phyloP scores from a whole-genome alignment of 176 grass and related monocot genomes.

The Poa annua region DNA sequence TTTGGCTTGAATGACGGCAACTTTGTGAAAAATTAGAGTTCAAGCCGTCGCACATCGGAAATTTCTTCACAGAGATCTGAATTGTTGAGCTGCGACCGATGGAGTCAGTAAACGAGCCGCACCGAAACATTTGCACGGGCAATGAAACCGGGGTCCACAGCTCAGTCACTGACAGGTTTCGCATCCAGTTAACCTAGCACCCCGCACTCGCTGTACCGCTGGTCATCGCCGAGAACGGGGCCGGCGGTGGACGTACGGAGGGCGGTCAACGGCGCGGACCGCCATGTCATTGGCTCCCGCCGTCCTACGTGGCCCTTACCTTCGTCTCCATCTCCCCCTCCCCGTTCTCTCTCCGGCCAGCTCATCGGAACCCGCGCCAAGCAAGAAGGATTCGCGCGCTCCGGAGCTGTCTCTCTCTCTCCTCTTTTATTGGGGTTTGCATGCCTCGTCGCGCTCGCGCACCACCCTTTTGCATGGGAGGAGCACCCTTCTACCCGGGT shows the following conservation, averaged over 20 bases:
- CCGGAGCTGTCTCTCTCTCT: conserved; percentile 37
- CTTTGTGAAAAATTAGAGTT: too few relatives aligned
- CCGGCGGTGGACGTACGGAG: conserved; percentile 57
- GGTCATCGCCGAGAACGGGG: conserved; percentile 16
- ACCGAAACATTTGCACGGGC: conserved; percentile 34
- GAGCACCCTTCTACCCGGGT: conserved; percentile 56
- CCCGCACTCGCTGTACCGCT: neutral
- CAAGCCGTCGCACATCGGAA: too few relatives aligned
- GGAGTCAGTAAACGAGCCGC: conserved; percentile 33
- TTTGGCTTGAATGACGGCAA: too few relatives aligned
- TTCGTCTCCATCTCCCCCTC: conserved; percentile 28
- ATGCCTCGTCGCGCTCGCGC: conserved; percentile 49
- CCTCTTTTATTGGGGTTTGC: conserved; percentile 70
- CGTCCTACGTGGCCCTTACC: conserved; percentile 51
- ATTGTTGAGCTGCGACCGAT: too few relatives aligned
- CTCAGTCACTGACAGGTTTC: conserved; percentile 37
- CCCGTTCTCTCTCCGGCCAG: neutral
- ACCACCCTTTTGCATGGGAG: conserved; percentile 61
- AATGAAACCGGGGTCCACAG: conserved; percentile 41
- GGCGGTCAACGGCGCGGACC: conserved; percentile 61
- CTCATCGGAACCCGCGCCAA: neutral
- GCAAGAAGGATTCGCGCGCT: neutral
- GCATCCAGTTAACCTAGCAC: neutral
- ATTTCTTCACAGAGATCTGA: too few relatives aligned
- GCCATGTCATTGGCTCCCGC: conserved; percentile 43